phyloP scores from a whole-genome alignment of 768 basidiomycete genomes.

The Pleurotus tuoliensis region DNA sequence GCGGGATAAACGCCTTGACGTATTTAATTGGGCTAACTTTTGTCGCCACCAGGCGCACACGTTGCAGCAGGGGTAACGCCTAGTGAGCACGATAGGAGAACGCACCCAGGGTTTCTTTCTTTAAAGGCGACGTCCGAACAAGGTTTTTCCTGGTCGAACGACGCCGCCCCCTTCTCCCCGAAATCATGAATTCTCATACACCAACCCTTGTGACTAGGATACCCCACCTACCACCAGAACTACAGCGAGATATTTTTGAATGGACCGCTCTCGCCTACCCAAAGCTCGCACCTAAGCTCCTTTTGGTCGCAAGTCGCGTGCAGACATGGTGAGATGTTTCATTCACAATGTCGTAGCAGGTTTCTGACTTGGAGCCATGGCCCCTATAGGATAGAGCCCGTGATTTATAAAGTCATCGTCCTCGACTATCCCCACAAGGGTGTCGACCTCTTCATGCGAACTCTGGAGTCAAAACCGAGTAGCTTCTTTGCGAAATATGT shows the following conservation, averaged over 20 bases:
- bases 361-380: neutral
- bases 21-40: too few relatives aligned
- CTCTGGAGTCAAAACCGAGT: slow-evolving; percentile 26
- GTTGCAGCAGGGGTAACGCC: too few relatives aligned
- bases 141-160: neutral
- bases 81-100: too few relatives aligned
- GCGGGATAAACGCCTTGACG: too few relatives aligned
- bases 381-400: slow-evolving; percentile 31
- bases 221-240: slow-evolving; percentile 30
- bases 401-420: slow-evolving; percentile 34
- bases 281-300: slow-evolving; percentile 23
- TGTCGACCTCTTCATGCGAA: slow-evolving; percentile 30
- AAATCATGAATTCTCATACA: neutral
- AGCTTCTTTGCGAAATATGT: slow-evolving; percentile 33
- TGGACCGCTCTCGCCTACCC: slow-evolving; percentile 24
- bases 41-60: too few relatives aligned
- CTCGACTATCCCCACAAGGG: slow-evolving; percentile 22
- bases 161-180: neutral
- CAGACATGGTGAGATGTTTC: slow-evolving; percentile 26
- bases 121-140: neutral
- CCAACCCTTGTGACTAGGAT: neutral
- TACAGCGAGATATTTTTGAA: slow-evolving; percentile 36
- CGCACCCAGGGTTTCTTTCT: neutral
- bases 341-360: neutral
- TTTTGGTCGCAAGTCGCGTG: slow-evolving; percentile 31